A percentile compares a stretch with the other conserved stretches of the same genome.
These are phyloP conservation scores for Coemansia guatemalensis DNA, from an alignment of 192 early-diverging fungal species.

Conservation along the genomic window DNA sequence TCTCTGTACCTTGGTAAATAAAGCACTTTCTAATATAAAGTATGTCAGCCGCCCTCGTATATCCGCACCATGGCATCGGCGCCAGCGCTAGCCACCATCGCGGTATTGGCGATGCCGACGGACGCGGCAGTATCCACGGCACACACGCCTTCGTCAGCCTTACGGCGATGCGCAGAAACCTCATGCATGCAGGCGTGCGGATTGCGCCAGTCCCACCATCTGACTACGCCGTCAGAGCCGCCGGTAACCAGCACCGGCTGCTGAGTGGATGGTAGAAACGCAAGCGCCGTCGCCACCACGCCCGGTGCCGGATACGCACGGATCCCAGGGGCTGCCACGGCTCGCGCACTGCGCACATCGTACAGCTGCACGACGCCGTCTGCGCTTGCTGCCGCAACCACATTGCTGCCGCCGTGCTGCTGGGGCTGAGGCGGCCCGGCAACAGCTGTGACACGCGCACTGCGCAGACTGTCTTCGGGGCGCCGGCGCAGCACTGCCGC, in stretches of 20 bases:
- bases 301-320: conserved; percentile 2
- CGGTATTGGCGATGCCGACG: neutral
- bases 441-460: neutral
- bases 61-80: conserved; percentile 20
- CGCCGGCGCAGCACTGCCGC: neutral
- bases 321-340: neutral
- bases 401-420: neutral
- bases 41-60: neutral
- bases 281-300: conserved; percentile 19
- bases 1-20: too few relatives aligned
- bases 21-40: neutral
- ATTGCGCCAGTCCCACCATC: conserved; percentile 50
- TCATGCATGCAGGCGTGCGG: conserved; percentile 13
- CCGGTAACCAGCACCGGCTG: conserved; percentile 18
- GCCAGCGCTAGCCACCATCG: conserved; percentile 28
- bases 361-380: conserved; percentile 29
- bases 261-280: neutral
- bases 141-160: conserved; percentile 47
- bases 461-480: neutral
- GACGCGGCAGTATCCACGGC: neutral
- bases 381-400: conserved; percentile 17
- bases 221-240: conserved; percentile 36
- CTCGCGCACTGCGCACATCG: conserved; percentile 20
- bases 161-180: conserved; percentile 20
- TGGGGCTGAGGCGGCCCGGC: neutral